These are phyloP conservation scores for Clonostachys sp. DNA, from an alignment of 2,329 filamentous ascomycete species.

Conservation along the genomic window DNA sequence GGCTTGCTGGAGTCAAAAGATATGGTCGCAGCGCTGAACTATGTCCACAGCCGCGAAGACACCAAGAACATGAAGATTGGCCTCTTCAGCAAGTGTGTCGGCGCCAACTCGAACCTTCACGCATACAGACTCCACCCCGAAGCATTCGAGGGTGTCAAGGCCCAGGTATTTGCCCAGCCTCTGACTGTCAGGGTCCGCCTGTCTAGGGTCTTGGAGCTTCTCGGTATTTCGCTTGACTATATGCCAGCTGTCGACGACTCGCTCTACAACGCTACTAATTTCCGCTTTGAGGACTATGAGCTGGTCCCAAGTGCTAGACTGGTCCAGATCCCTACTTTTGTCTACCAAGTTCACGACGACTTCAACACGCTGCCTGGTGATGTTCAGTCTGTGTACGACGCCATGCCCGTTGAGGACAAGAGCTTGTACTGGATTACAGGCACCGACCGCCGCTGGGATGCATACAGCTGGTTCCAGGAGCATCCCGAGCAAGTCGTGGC, in stretches of 20 bases:
- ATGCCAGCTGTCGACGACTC: no score
- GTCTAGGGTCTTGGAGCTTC: no score
- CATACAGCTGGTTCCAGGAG: constrained; percentile 4
- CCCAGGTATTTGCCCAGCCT: constrained; percentile 1
- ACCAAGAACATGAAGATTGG: constrained; percentile 2
- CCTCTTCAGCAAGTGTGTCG: constrained; percentile 2
- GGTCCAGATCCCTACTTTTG: no score
- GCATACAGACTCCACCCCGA: constrained; percentile 1
- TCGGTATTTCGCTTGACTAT: no score
- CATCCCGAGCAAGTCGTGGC: not conserved
- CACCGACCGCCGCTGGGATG: constrained; percentile 2
- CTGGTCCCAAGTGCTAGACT: no score
- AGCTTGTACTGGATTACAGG: constrained; percentile 2
- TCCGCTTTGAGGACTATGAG: no score
- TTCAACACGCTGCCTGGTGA: no score
- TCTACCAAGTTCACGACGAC: no score
- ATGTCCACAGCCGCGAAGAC: constrained; percentile 1
- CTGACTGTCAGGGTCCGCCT: not conserved
- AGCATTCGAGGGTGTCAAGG: constrained; percentile 2
- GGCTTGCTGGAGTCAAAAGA: constrained; percentile 2
- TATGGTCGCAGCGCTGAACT: constrained; percentile 2
- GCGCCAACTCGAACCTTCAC: constrained; percentile 2
- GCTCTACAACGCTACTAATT: no score
- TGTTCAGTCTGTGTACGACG: not conserved
- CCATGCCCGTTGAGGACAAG: constrained; percentile 1